Evolutionary conservation across 306 rosid species (phyloP).

Genomic region (Citrullus mucosospermus): DNA sequence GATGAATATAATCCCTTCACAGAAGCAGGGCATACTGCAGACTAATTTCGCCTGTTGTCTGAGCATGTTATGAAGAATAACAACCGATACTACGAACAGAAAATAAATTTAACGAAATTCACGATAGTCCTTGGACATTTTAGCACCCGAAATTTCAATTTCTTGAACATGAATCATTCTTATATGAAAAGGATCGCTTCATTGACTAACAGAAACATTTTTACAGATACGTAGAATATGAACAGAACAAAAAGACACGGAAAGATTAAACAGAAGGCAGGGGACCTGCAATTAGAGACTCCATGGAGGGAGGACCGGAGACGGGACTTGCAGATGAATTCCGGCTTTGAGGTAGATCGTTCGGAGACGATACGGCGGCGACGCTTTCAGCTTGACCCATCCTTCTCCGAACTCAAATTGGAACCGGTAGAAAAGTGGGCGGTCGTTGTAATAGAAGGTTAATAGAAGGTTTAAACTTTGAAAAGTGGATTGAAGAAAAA

Average conservation of each 20-base stretch:
- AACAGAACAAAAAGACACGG: not conserved
- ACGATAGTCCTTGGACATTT: not conserved
- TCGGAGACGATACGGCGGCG: not conserved
- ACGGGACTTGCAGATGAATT: not conserved
- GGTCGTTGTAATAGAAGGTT: not conserved
- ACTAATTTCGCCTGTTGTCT: not conserved
- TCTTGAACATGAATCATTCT: not conserved
- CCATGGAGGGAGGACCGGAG: constrained; percentile 9
- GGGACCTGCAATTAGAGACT: constrained; percentile 12
- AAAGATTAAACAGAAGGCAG: not conserved
- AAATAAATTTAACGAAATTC: not conserved
- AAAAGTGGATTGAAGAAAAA: not conserved
- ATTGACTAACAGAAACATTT: not conserved
- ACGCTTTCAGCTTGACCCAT: constrained; percentile 14
- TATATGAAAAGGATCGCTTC: not conserved
- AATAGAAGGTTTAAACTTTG: not conserved
- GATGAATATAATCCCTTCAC: not conserved
- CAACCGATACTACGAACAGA: not conserved
- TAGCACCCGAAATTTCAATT: not conserved
- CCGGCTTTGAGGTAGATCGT: not conserved
- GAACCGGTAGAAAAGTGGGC: not conserved
- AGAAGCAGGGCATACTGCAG: too few relatives aligned
- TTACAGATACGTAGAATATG: not conserved
- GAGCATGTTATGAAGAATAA: not conserved
- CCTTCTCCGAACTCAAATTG: not conserved